Evolutionary conservation across 768 basidiomycete genomes (phyloP), one percentile per base, ranked within the genome.

Genomic region (Lactifluus subvellereus): DNA sequence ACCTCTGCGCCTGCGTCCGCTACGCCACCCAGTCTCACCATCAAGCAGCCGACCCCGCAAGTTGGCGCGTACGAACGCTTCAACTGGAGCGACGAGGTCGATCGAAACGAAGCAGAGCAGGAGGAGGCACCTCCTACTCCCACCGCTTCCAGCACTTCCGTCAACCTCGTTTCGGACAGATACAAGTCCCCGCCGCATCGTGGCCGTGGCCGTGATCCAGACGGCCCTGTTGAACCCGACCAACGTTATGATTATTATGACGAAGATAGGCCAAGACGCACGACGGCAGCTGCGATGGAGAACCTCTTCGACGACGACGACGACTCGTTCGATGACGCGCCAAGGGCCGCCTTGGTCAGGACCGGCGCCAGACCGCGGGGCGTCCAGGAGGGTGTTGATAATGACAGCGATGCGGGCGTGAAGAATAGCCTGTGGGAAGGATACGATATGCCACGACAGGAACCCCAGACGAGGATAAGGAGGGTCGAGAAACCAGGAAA

Each of bases 31-130:
- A 18, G 35, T 22, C 20, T 4, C 47, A 11, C 22, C 11, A 27
- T 27, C 11, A 11, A 22, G 16, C 47, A 48, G 47, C 47, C 47
- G 4, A 22, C 11, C 10, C 47, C 22, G 11, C 48, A 59, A 16
- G 13, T 49, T 20, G 35, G 18, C 16, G 4, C 37, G 1, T 18
- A 52, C n/a, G 6, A 45, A 10, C 45, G 33, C 18, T 66, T 60
- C 30, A 22, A 57, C 18, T 57, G 66, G 66, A 64, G 59, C n/a
- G 59, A 57, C 0, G 62, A 66, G 0, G 45, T 64, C 0, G 62
- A 57, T 1, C 52, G 51, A 1, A 5, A 14, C 9, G 57, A 61
- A 43, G 35, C 48, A 13, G 57, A 40, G 1, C 37, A 52, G 22
- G 52, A 55, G 27, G 38, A 53, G 13, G 20, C 13, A 4, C 30